phyloP scores from a whole-genome alignment of 2,329 filamentous ascomycete genomes.

The Colletotrichum chrysophilum region DNA sequence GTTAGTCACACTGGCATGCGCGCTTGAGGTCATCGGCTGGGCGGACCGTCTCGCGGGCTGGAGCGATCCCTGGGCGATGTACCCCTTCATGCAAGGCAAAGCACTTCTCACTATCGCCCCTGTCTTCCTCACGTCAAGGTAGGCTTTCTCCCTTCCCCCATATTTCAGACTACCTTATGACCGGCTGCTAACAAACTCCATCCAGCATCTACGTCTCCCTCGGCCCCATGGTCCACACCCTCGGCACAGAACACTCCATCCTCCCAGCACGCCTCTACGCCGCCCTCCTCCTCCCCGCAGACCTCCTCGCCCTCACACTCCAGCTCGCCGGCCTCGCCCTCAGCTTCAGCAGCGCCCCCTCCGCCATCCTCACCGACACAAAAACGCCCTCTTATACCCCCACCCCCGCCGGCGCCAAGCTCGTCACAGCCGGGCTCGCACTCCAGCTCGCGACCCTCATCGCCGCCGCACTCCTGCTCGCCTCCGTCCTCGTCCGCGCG shows the following conservation, averaged over 20 bases:
- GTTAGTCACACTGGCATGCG: conserved; percentile 26
- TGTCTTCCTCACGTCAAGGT: conserved; percentile 31
- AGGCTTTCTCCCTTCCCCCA: background rate
- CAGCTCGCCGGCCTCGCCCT: conserved; percentile 32
- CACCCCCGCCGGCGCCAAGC: conserved; percentile 24
- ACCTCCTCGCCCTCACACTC: conserved; percentile 28
- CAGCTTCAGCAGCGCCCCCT: conserved; percentile 26
- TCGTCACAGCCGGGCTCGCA: conserved; percentile 29
- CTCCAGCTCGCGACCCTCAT: conserved; percentile 29
- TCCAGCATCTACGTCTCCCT: conserved; percentile 32
- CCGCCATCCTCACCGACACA: background rate
- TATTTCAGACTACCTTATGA: too few relatives aligned
- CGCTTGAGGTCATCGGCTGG: conserved; percentile 30
- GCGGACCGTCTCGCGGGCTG: conserved; percentile 25
- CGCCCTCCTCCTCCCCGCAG: conserved; percentile 29
- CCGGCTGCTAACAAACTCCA: background rate
- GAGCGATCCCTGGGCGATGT: conserved; percentile 27
- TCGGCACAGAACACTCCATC: conserved; percentile 34
- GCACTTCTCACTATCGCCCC: conserved; percentile 31
- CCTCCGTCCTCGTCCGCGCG: conserved; percentile 26
- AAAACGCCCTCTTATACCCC: background rate
- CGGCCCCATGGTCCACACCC: conserved; percentile 26
- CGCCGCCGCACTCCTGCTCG: conserved; percentile 28
- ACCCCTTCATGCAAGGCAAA: conserved; percentile 26
- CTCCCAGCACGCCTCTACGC: conserved; percentile 27